Evolutionary conservation across 352 stramenopile species (phyloP).

Genomic region (Globisporangium nagaii): DNA sequence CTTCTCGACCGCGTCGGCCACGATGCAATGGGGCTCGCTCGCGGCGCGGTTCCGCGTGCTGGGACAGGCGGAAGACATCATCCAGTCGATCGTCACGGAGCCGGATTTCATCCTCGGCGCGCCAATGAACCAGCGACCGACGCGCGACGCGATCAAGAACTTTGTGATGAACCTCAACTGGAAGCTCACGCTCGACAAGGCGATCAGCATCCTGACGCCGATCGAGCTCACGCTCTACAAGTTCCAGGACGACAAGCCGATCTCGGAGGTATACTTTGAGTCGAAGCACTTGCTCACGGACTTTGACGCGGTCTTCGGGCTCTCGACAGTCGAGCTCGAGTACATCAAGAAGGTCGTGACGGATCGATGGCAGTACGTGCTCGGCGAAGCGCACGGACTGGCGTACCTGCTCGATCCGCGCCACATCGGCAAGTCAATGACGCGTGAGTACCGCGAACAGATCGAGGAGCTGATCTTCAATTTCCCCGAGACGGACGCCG

Average conservation of each 20-base stretch:
- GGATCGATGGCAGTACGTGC: constrained; percentile 66
- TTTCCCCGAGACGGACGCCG: constrained; percentile 62
- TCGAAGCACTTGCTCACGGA: constrained; percentile 72
- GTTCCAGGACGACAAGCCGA: constrained; percentile 77
- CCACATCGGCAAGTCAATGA: constrained; percentile 83
- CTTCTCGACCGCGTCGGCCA: constrained; percentile 57
- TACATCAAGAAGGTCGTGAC: constrained; percentile 84
- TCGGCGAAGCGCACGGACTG: constrained; percentile 68
- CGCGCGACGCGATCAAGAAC: constrained; percentile 61
- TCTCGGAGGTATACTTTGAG: constrained; percentile 83
- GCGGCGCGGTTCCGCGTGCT: constrained; percentile 64
- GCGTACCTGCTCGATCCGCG: constrained; percentile 71
- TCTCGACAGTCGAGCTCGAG: constrained; percentile 61
- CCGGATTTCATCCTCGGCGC: constrained; percentile 44
- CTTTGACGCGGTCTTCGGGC: constrained; percentile 69
- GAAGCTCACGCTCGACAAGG: constrained; percentile 78
- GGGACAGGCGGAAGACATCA: constrained; percentile 56
- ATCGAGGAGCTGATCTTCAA: constrained; percentile 84
- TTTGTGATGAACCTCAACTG: constrained; percentile 71
- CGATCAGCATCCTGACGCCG: constrained; percentile 68
- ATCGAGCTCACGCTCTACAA: constrained; percentile 82
- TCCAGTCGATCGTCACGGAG: constrained; percentile 73
- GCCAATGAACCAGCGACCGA: constrained; percentile 42
- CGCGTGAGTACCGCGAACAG: constrained; percentile 72
- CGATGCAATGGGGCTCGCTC: constrained; percentile 66